Evolutionary conservation across 768 basidiomycete genomes (phyloP), one percentile per base, ranked within the genome.

Genomic region (Mycena maculata): DNA sequence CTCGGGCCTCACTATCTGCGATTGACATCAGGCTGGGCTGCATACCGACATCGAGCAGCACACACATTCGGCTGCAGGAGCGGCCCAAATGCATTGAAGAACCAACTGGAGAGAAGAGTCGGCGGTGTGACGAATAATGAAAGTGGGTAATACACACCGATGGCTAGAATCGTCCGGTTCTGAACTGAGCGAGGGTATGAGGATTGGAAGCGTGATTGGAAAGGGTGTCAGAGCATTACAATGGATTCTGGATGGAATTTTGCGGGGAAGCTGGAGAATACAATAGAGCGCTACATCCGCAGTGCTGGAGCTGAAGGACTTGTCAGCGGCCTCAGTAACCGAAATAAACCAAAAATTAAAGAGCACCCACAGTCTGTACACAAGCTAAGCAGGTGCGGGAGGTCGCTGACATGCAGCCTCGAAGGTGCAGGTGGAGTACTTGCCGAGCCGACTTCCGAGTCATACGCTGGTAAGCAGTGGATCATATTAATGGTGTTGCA

Each of bases 41-140:
- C 3, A 97, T 99, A 1, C 97, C 97, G 18, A 98, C 97, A 70
- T 99, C 15, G 88, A 86, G 9, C 81, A 99, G 84, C 84, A 0
- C 92, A 92, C 20, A 87, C 83, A 67, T 30, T 84, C 83, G 57
- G 78, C 77, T 28, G 85, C 73, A 42, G 87, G 88, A 85, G 84
- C 4, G 85, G 78, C 10, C 79, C 81, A 33, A 86, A 88, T 0
- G 87, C 87, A 67, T 82, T 78, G 1, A 99, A 98, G 78, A 96
- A 97, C 96, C 96, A 98, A 52, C 52, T 63, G 22, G 23, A 7
- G 25, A 41, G 28, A 48, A 4, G 10, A 28, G 25, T 22, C 8
- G 25, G 60, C 27, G 4, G 11, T 11, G 22, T 36, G 28, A 27
- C n/a, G n/a, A n/a, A n/a, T n/a, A n/a, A 30, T 20, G 22, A 60